Base-by-base conservation (phyloP, 768 basidiomycete species). In the Termitomyces eurrhizus region DNA sequence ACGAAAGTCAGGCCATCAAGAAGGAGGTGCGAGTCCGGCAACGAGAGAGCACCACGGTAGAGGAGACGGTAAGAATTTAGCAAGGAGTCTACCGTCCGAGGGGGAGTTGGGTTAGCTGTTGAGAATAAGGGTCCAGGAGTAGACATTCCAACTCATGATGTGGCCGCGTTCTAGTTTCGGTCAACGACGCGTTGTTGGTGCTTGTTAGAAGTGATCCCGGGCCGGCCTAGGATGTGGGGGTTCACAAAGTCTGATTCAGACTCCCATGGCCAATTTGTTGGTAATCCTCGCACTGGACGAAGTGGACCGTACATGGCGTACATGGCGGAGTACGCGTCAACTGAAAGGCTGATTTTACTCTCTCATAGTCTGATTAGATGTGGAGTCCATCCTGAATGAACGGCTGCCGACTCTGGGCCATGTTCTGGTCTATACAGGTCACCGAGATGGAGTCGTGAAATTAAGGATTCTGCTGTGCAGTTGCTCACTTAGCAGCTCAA, bases 1-100 rank as follows among this genome's bases (percentile, higher is more conserved):
- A 81, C 78, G 67, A 92, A 92, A 2, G 87, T 87, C 21, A 92
- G 69, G 7, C 90, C 90, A 66, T 92, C 90, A 37, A 92, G 82
- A 2, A 81, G 74, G 24, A 92, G 74, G 52, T 88, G 75, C 0
- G 90, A 92, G 66, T 90, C 90, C 7, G 88, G 87, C 0, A 92
- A 70, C 1, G 88, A 86, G 9, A 92, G 77, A 0, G 89, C 82
- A 8, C 90, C 90, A 54, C 90, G 86, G 67, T 90, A 92, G 29
- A 92, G 80, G 0, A 90, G 79, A 44, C 90, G 87, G 63, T 82
- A 76, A 12, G 68, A 39, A 56, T 52, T 59, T 11, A 55, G 59
- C 13, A 46, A 46, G 33, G 62, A 32, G 16, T 66, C 66, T 21
- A 54, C 21, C 46, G 59, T 55, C 16, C 63, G 64, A 39, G 67